Conservation (phyloP, 805 yeast species). For the Lachancea dasiensis region DNA sequence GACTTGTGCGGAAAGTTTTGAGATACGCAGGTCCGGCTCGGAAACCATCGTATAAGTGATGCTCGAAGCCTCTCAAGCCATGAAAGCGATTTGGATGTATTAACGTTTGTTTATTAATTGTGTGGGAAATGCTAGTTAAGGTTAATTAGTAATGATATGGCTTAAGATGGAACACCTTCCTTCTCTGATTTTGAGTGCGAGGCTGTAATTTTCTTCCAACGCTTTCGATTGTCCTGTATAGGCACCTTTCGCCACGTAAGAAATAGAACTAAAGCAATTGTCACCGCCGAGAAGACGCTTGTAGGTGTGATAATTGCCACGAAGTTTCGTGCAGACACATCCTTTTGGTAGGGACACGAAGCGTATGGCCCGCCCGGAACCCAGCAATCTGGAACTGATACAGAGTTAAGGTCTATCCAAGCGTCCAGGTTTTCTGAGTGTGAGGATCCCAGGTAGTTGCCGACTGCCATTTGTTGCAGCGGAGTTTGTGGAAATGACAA, state of each 20-base stretch:
- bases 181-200: constrained; percentile 56
- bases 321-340: constrained; percentile 49
- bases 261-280: constrained; percentile 45
- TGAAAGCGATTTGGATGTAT: too few species aligned
- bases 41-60: constrained; percentile 19
- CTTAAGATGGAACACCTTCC: constrained; percentile 81
- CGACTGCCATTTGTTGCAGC: constrained; percentile 36
- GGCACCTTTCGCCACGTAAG: constrained; percentile 61
- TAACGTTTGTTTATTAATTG: neutral
- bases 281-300: constrained; percentile 47
- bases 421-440: constrained; percentile 11
- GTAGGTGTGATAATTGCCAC: constrained; percentile 62
- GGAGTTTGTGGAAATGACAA: constrained; percentile 50
- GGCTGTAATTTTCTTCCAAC: constrained; percentile 54
- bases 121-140: neutral
- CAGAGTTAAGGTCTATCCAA: constrained; percentile 82
- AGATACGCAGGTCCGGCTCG: constrained; percentile 40
- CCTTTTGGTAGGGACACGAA: constrained; percentile 66
- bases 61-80: neutral
- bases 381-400: constrained; percentile 73
- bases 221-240: constrained; percentile 59
- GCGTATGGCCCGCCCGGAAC: constrained; percentile 76
- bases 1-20: constrained; percentile 47
- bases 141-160: constrained; percentile 3
- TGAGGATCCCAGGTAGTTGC: constrained; percentile 13